phyloP scores from a whole-genome alignment of 805 yeast genomes.

The Candida schatavii region DNA sequence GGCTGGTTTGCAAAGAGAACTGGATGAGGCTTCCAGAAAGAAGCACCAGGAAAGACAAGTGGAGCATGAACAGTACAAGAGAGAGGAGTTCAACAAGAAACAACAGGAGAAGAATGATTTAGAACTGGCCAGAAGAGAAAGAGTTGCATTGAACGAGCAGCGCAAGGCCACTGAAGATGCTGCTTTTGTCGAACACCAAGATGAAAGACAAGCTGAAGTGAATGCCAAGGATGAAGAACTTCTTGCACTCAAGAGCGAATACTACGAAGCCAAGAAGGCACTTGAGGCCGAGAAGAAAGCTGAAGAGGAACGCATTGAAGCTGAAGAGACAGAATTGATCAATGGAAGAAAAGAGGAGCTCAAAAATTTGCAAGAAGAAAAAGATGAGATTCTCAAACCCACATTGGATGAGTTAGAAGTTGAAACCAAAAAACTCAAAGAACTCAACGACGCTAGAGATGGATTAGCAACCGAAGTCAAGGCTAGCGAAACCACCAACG shows the following conservation, averaged over 20 bases:
- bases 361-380: constrained; percentile 48
- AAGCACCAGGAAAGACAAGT: constrained; percentile 33
- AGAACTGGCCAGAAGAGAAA: constrained; percentile 34
- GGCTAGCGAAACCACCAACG: constrained; percentile 43
- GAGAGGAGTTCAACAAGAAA: constrained; percentile 26
- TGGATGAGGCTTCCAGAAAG: constrained; percentile 30
- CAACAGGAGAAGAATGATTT: constrained; percentile 33
- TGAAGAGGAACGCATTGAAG: constrained; percentile 43
- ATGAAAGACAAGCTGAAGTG: constrained; percentile 27
- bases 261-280: constrained; percentile 39
- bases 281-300: constrained; percentile 46
- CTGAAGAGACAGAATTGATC: constrained; percentile 42
- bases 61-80: constrained; percentile 29
- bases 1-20: constrained; percentile 66
- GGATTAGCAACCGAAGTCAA: constrained; percentile 44
- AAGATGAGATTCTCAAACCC: constrained; percentile 55
- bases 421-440: constrained; percentile 49
- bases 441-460: constrained; percentile 49
- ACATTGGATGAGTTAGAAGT: constrained; percentile 48
- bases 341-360: constrained; percentile 46
- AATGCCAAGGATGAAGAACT: constrained; percentile 25
- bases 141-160: constrained; percentile 30
- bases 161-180: constrained; percentile 30
- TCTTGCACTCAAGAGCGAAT: constrained; percentile 34
- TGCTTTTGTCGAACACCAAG: constrained; percentile 27